Evolutionary conservation across 2,329 filamentous ascomycete genomes (phyloP), one percentile per base, ranked within the genome.

Genomic region (Hypoxylon sp.): DNA sequence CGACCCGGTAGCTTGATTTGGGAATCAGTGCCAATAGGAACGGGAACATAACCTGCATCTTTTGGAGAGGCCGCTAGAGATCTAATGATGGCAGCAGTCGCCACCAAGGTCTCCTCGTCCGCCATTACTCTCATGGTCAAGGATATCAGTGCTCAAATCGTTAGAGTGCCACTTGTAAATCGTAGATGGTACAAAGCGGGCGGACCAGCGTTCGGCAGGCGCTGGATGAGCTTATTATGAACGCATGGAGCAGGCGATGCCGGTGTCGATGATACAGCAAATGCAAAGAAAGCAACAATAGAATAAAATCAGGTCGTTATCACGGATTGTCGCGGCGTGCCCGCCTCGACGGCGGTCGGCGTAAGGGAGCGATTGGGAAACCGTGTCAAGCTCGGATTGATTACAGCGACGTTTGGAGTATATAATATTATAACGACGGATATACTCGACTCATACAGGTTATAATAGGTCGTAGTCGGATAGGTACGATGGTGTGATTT

Each of bases 1-100:
- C 88, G 86, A 64, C 96, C 96, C 13, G 95, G 94, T 23, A 98
- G 86, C 69, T 86, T 87, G 76, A 95, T 85, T 72, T 86, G 83
- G 57, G 81, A 79, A 64, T 81, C 82, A 61, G 80, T 77, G 55
- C 80, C 80, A 65, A 81, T 77, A 61, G 82, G 78, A 56, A 81
- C 78, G 55, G 81, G 77, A 68, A 77, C 75, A 41, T 79, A 76
- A 64, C 78, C 74, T 30, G 79, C 73, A 52, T 80, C 77, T 68
- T 80, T 80, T 32, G 80, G 76, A 63, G 83, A 81, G 68, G 79
- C 77, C 65, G 85, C 86, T 65, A 89, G 79, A 68, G 80, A 82
- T 73, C 84, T 83, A 71, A 89, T 80, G 71, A 89, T 81, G 74
- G 85, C 82, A 73, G 85, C 83, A 38, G 84, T 83, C 49, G 86